These are phyloP conservation scores for Vicia villosa DNA, from an alignment of 306 rosid genomes.

Conservation along the genomic window DNA sequence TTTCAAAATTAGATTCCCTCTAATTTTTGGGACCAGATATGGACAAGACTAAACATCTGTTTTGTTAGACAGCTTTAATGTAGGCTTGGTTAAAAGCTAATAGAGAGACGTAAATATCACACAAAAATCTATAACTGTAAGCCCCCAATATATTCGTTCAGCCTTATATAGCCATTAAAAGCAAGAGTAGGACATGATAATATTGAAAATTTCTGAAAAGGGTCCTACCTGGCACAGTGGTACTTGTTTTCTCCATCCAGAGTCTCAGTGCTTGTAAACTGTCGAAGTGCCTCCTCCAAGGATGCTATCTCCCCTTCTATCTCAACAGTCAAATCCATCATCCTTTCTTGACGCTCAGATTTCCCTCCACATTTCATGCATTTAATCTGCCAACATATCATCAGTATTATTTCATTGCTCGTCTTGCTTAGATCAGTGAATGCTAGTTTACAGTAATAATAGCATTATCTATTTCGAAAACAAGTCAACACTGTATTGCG, in stretches of 20 bases:
- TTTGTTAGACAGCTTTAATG: background rate
- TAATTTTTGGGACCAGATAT: background rate
- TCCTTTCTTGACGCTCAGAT: conserved; percentile 88
- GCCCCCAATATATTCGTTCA: background rate
- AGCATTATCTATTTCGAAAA: background rate
- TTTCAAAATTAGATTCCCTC: background rate
- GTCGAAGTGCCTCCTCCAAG: conserved; percentile 81
- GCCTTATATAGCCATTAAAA: background rate
- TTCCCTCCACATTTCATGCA: conserved; percentile 81
- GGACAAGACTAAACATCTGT: background rate
- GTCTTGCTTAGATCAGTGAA: conserved; percentile 13
- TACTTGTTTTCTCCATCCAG: conserved; percentile 93
- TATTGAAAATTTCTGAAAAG: conserved; percentile 12
- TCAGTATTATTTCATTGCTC: conserved; percentile 29
- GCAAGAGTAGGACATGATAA: background rate
- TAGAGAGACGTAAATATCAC: background rate
- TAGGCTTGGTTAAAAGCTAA: background rate
- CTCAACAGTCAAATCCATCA: conserved; percentile 94
- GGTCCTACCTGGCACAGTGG: conserved; percentile 71
- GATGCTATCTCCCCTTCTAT: conserved; percentile 82
- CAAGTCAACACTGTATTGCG: background rate
- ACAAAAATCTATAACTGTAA: background rate
- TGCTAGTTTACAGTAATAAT: conserved; percentile 3
- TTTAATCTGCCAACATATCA: conserved; percentile 59
- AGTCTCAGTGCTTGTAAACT: conserved; percentile 69